These are phyloP conservation scores for Sporisorium graminicola DNA, from an alignment of 1,284 basidiomycete species.

Conservation along the genomic window DNA sequence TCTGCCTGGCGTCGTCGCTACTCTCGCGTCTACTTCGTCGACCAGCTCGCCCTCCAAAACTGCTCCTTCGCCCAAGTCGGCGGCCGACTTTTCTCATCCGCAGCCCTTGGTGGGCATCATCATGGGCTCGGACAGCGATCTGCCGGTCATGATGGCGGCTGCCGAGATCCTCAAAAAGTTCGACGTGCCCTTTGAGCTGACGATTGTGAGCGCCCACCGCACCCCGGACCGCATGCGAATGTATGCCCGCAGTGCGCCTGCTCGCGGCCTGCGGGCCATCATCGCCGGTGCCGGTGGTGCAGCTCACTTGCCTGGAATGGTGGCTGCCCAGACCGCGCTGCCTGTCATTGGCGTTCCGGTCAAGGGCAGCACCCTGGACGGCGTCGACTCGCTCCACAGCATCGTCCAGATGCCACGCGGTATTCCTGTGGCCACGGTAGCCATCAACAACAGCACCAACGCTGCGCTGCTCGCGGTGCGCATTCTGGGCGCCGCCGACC, in stretches of 20 bases:
- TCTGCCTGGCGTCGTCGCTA: slow-evolving; percentile 42
- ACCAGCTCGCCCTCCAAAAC: slow-evolving; percentile 31
- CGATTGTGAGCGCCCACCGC: slow-evolving; percentile 95
- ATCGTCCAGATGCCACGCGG: slow-evolving; percentile 99
- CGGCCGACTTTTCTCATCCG: slow-evolving; percentile 71
- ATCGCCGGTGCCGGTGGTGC: slow-evolving; percentile 97
- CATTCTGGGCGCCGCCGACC: slow-evolving; percentile 81
- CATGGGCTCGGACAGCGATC: slow-evolving; percentile 99
- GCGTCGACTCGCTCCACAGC: slow-evolving; percentile 94
- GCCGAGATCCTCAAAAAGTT: slow-evolving; percentile 87
- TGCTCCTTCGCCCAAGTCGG: slow-evolving; percentile 69
- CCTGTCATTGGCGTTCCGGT: slow-evolving; percentile 98
- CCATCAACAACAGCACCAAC: slow-evolving; percentile 95
- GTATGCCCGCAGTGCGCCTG: slow-evolving; percentile 83
- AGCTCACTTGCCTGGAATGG: slow-evolving; percentile 98
- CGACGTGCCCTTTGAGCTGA: slow-evolving; percentile 88
- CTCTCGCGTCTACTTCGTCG: slow-evolving; percentile 16
- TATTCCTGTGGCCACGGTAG: slow-evolving; percentile 95
- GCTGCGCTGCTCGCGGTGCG: slow-evolving; percentile 91
- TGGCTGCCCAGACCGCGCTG: slow-evolving; percentile 89
- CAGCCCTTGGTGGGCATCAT: slow-evolving; percentile 91
- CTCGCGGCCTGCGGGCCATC: slow-evolving; percentile 82
- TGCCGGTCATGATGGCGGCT: slow-evolving; percentile 91
- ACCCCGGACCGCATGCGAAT: slow-evolving; percentile 88
- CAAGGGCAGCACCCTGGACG: slow-evolving; percentile 91